Base-by-base conservation (phyloP, 208 protist genomes). In the Acanthamoeba lenticulata region DNA sequence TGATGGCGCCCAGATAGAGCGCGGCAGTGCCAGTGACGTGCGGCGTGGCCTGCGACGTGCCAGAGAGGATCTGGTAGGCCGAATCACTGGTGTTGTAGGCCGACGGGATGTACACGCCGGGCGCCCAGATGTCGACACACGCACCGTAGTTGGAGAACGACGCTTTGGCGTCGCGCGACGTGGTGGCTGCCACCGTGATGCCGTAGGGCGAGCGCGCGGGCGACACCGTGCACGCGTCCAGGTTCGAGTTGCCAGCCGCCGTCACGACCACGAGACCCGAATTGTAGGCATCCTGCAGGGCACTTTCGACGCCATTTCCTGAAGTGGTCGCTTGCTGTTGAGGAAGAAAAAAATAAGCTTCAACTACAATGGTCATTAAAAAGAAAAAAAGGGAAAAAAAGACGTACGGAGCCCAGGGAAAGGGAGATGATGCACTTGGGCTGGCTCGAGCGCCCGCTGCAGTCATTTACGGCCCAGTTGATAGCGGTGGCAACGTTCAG, bases 91-190 rank as follows among this genome's bases (percentile, higher is more conserved):
- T 38, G n/a, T 13, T 5, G 74, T 29, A 57, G 15, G 90, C 6
- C 24, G 90, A 81, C 6, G 15, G 29, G 38, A 93, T 79, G 32
- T 67, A 3, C 19, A 47, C 2, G 5, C 90, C 90, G 2, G 90
- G 90, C 0, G 90, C 90, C 27, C 94, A 92, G 44, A 94, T 62
- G 21, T 38, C 19, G 9, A 79, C 40, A 38, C 92, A 94, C 4
- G n/a, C 6, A 19, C 92, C 92, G 13, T 44, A 69, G 92, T 94
- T 94, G 92, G 92, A 89, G 47, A 90, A 94, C 40, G 34, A 92
- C 38, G 72, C 40, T 11, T 45, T 34, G 19, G 55, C 7, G 57
- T 90, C 83, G 21, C 44, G 2, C 27, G 15, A 1, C 5, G 21
- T 45, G 1, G 45, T 79, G 11, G 92, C 38, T 21, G 32, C 92